A percentile compares a stretch with the other conserved stretches of the same genome.
phyloP scores from a whole-genome alignment of 2,329 filamentous ascomycete species.

The Fusarium proliferatum region DNA sequence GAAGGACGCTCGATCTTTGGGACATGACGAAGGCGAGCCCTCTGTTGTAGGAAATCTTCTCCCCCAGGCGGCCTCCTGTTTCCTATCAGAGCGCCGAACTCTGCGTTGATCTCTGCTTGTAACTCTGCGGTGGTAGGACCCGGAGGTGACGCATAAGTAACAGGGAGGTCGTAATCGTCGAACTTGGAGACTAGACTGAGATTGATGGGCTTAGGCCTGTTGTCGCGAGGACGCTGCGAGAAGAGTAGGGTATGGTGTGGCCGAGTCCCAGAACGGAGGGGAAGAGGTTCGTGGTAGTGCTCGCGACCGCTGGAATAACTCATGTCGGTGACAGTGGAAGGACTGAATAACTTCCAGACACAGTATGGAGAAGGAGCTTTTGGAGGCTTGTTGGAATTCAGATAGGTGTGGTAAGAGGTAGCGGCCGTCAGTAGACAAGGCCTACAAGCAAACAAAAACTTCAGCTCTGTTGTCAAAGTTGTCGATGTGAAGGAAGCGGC shows the following conservation, averaged over 20 bases:
- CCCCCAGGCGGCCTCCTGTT: no score
- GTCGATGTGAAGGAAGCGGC: neutral
- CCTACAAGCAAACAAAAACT: neutral
- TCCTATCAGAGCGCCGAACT: neutral
- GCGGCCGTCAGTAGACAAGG: neutral
- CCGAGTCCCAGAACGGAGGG: neutral
- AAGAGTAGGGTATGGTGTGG: neutral
- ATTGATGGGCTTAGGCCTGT: neutral
- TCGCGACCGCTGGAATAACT: neutral
- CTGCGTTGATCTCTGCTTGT: neutral
- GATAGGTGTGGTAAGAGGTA: neutral
- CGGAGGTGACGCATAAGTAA: neutral
- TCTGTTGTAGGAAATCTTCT: neutral
- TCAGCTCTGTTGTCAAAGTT: neutral
- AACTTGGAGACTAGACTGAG: neutral
- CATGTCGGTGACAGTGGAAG: neutral
- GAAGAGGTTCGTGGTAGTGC: slow-evolving; percentile 13
- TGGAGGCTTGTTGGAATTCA: neutral
- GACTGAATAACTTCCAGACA: neutral
- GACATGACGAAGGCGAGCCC: no score
- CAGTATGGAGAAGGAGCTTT: no score
- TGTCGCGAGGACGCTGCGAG: neutral
- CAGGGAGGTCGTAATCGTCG: neutral
- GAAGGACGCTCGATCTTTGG: neutral
- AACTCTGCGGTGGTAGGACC: neutral